Percentiles rank a stretch among this genome's conserved stretches.
Conservation (phyloP, 108 stramenopile genomes). For the Schizochytrium sp. region DNA sequence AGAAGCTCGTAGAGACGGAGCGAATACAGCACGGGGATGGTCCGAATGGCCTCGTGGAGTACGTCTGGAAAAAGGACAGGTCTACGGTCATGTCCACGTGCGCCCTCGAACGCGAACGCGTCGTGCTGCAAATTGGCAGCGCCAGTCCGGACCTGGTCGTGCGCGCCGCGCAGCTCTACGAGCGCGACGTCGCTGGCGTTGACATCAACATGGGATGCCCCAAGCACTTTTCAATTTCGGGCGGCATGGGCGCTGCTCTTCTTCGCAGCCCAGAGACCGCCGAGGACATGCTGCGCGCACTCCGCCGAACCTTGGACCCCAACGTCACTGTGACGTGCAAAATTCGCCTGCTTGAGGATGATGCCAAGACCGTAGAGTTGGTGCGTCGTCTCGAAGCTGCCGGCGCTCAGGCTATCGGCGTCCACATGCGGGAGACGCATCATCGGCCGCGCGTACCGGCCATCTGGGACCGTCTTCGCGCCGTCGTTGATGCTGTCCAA, state of each 20-base stretch:
- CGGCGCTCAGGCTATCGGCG: constrained; percentile 86
- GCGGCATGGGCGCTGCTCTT: constrained; percentile 87
- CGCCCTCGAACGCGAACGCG: constrained; percentile 60
- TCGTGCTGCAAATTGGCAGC: constrained; percentile 88
- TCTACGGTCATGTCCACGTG: constrained; percentile 40
- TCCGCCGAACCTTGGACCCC: constrained; percentile 44
- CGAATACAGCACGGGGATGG: constrained; percentile 50
- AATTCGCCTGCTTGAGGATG: constrained; percentile 72
- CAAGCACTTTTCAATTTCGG: constrained; percentile 69
- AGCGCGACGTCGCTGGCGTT: constrained; percentile 70
- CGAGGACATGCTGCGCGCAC: constrained; percentile 58
- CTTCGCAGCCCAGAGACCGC: constrained; percentile 44
- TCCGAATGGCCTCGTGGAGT: constrained; percentile 67
- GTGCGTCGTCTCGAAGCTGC: constrained; percentile 63
- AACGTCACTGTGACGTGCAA: constrained; percentile 75
- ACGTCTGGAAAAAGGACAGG: constrained; percentile 32
- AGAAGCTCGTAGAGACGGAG: constrained; percentile 55
- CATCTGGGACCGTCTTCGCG: background rate
- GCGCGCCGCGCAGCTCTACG: constrained; percentile 63
- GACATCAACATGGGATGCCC: constrained; percentile 99
- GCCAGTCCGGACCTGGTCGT: constrained; percentile 69
- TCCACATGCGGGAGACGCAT: constrained; percentile 54
- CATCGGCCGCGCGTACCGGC: background rate
- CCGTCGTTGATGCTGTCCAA: background rate
- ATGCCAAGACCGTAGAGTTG: constrained; percentile 58